Evolutionary conservation across 2,329 filamentous ascomycete species (phyloP), one percentile per base, ranked within the genome.

Genomic region (Myotisia sp.): DNA sequence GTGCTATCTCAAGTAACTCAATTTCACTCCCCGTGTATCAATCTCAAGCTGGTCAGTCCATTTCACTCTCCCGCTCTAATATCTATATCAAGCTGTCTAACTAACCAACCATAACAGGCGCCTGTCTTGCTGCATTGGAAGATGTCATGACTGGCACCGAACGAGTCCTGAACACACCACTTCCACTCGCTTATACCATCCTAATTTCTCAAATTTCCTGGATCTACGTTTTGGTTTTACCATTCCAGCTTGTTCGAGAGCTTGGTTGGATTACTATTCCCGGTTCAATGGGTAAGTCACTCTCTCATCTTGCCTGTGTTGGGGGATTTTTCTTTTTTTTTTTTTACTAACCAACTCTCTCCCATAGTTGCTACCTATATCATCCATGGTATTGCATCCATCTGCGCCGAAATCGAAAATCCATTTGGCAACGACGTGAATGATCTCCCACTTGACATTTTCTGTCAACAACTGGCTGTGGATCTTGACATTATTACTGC

Each of bases 161-260:
- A 50, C 77, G 83, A 42, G 76, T 92, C 13, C 71, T 87, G 20
- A 80, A 78, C 53, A 92, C 83, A 0, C 83, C 83, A 1, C 69
- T 92, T 0, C 83, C 83, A 2, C 70, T 84, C 37, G 83, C 82
- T 29, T 92, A 92, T 62, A 74, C 71, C 44, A 90, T 92, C 47
- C 74, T 81, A 47, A 86, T 90, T 53, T 75, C 76, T 13, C 83
- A 92, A 53, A 87, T 90, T 50, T 83, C 83, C 20, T 86, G 80
- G 74, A 70, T 85, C 33, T 92, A 90, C 58, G 75, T 90, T 34
- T 60, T 84, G 45, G 67, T 83, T 20, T 68, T 92, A 1, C 83
- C 83, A 4, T 90, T 90, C 66, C 83, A 92, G 59, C 71, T 92
- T 5, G 71, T 72, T 50, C 50, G 54, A 0, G 53, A 58, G 3